Evolutionary conservation across 1,284 basidiomycete genomes (phyloP).

Genomic region (Peniophora sp.): DNA sequence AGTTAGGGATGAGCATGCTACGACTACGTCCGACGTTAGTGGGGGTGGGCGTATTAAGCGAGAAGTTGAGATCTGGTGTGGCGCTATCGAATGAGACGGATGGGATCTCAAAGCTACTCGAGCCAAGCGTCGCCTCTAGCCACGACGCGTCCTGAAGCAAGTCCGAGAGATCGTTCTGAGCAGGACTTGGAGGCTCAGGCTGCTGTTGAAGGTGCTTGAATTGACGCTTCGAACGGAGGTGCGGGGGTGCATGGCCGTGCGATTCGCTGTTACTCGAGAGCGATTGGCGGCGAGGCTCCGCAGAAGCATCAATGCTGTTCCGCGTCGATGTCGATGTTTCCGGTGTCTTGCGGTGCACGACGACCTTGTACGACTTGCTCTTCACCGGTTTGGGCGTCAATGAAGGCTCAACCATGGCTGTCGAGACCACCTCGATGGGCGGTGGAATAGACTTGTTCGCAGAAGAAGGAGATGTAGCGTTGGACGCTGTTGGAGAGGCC

Average conservation of each 20-base stretch:
- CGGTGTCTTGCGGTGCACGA: constrained; percentile 11
- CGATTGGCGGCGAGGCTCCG: constrained; percentile 6
- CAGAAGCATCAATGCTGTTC: too few relatives aligned
- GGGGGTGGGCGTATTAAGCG: background rate
- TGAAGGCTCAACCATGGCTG: constrained; percentile 1
- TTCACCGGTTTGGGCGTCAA: constrained; percentile 1
- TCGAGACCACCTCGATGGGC: background rate
- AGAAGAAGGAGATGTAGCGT: background rate
- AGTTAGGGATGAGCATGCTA: background rate
- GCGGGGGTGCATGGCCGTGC: constrained; percentile 5
- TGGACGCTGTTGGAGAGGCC: background rate
- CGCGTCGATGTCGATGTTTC: constrained; percentile 5
- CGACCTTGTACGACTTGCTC: constrained; percentile 9
- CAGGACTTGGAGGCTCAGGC: constrained; percentile 7
- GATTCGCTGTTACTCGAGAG: constrained; percentile 5
- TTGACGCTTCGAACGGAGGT: constrained; percentile 13
- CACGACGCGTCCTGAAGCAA: constrained; percentile 12
- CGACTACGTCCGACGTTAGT: background rate
- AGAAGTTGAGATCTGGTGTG: background rate
- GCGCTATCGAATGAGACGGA: constrained; percentile 3
- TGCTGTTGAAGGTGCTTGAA: constrained; percentile 12
- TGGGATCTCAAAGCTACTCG: background rate
- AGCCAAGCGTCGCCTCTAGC: constrained; percentile 11
- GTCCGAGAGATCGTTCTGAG: constrained; percentile 6
- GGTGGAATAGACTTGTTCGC: background rate